Conservation (phyloP, 768 basidiomycete genomes). For the Naganishia kalamii region DNA sequence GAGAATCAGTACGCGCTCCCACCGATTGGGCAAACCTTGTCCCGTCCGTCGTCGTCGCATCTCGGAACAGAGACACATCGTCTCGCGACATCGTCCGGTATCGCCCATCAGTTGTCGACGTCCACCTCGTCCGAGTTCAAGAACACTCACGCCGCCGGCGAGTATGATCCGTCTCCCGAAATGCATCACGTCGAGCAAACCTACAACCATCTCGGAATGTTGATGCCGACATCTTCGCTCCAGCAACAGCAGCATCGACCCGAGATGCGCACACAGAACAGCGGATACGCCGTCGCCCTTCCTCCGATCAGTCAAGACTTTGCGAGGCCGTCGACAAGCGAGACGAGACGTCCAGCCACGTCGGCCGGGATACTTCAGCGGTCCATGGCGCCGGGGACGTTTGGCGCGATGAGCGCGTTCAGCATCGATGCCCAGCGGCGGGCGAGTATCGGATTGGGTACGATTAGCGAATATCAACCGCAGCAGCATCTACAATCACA, state of each 20-base stretch:
- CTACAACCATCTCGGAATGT: neutral
- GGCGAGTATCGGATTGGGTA: conserved; percentile 5
- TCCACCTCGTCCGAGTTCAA: neutral
- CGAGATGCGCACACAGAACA: neutral
- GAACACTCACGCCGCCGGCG: neutral
- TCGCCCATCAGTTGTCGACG: conserved; percentile 23
- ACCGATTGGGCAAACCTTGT: conserved; percentile 42
- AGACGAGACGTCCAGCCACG: conserved; percentile 42
- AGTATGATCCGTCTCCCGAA: neutral
- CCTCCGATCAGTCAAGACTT: conserved; percentile 45
- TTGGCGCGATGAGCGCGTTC: conserved; percentile 1
- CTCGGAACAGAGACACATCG: conserved; percentile 36
- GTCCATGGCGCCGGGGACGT: conserved; percentile 6
- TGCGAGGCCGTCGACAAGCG: conserved; percentile 34
- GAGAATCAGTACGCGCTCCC: conserved; percentile 34
- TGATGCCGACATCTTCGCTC: neutral
- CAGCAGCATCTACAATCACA: neutral
- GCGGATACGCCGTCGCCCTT: conserved; percentile 25
- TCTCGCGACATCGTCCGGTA: conserved; percentile 43
- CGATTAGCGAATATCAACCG: conserved; percentile 13
- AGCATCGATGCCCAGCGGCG: conserved; percentile 1
- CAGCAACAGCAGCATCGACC: neutral
- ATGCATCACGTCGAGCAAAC: neutral
- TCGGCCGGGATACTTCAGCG: conserved; percentile 38
- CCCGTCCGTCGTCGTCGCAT: conserved; percentile 36